Evolutionary conservation across 768 basidiomycete genomes (phyloP), one percentile per base, ranked within the genome.

Genomic region (Tylopilus plumbeoviolaceoides): DNA sequence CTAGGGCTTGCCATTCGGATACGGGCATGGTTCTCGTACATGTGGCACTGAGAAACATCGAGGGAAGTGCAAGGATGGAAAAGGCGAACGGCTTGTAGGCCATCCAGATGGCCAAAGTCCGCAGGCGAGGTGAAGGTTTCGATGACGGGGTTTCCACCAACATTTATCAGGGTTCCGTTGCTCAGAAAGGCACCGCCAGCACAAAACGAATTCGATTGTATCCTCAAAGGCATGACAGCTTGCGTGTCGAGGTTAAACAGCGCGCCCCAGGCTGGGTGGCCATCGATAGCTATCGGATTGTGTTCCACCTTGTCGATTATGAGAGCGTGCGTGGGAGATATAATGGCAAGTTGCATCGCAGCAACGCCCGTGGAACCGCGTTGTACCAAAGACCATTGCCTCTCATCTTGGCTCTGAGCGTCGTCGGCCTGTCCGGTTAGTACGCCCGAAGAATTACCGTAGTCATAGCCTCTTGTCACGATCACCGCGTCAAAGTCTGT

Each of bases 251-350:
- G 72, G 64, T 89, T 81, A 67, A 85, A 91, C 18, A 92, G 66
- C 8, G 84, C 84, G 0, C 76, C 87, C 89, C 90, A 92, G 12
- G 89, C 88, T 15, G 89, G 89, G 62, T 89, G 89, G 0, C 85
- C 84, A 56, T 79, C 69, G 63, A 90, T 73, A 1, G 80, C 79
- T 46, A 90, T 70, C 30, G 89, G 89, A 62, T 92, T 91, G 67
- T 91, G 88, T 64, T 90, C 89, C 23, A 90, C 89, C 68, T 91
- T 91, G 77, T 92, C 89, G 36, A 92, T 65, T 45, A 92, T 76
- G 56, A 91, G 68, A 15, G 81, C 88, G 59, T 88, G 87, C 9
- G 78, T 80, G 15, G 78, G 62, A 5, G 89, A 91, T 56, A 91
- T 75, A 53, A 91, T 69, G 7, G 74, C 73, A 52, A 91, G 64